Evolutionary conservation across 352 stramenopile genomes (phyloP).

Genomic region (Pythium utonaiense): DNA sequence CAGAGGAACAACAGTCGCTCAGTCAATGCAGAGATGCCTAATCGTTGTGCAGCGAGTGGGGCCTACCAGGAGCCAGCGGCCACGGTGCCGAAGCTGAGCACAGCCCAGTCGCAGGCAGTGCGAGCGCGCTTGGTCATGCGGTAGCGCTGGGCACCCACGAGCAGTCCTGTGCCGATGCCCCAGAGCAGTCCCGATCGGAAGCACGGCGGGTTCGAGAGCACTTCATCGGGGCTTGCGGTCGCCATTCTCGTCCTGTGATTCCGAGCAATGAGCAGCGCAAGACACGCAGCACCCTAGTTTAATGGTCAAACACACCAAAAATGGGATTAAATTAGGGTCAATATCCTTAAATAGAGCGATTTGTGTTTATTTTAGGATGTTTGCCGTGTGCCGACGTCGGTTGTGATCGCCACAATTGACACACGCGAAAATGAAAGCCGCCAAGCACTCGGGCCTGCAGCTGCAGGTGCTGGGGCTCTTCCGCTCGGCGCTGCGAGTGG

Average conservation of each 20-base stretch:
- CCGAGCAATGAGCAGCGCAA: not conserved
- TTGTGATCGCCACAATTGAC: conserved; percentile 10
- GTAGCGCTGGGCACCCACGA: conserved; percentile 69
- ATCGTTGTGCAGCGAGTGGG: no score
- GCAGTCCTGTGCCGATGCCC: conserved; percentile 56
- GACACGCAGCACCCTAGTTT: conserved; percentile 1
- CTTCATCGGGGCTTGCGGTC: conserved; percentile 22
- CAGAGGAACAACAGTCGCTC: not conserved
- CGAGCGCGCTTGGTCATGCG: conserved; percentile 54
- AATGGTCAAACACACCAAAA: conserved; percentile 5
- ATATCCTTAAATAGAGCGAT: not conserved
- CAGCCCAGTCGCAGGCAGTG: conserved; percentile 59
- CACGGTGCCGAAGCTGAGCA: conserved; percentile 61
- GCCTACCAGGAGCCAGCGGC: conserved; percentile 49
- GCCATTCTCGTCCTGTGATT: conserved; percentile 5
- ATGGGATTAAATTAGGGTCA: not conserved
- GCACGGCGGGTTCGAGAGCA: conserved; percentile 77
- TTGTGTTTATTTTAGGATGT: conserved; percentile 6
- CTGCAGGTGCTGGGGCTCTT: conserved; percentile 75
- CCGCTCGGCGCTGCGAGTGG: conserved; percentile 52
- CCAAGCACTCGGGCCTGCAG: conserved; percentile 69
- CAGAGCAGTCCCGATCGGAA: conserved; percentile 76
- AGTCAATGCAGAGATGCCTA: no score
- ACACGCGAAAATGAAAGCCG: conserved; percentile 17
- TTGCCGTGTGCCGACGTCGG: conserved; percentile 9